These are phyloP conservation scores for Centaurea solstitialis DNA, from an alignment of 129 eudicot genomes.

Conservation along the genomic window DNA sequence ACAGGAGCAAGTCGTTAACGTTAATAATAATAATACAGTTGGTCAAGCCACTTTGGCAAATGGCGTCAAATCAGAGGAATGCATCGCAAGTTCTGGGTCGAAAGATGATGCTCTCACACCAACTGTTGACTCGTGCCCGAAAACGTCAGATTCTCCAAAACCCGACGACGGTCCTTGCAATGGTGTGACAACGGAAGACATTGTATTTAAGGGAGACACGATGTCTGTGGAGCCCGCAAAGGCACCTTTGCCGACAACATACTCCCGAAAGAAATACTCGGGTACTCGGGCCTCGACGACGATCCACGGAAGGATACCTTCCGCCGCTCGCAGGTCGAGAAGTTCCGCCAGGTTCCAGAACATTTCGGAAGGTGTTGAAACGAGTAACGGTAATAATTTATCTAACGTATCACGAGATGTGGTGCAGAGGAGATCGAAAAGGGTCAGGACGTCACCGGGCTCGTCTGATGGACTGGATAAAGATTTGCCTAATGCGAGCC, in stretches of 20 bases:
- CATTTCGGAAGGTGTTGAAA: slow-evolving; percentile 15
- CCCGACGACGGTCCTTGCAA: slow-evolving; percentile 31
- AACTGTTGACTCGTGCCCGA: slow-evolving; percentile 24
- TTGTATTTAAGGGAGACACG: slow-evolving; percentile 28
- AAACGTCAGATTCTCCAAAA: slow-evolving; percentile 34
- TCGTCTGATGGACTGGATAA: slow-evolving; percentile 32
- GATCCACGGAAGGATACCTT: slow-evolving; percentile 34
- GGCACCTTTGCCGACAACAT: slow-evolving; percentile 38
- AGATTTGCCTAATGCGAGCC: slow-evolving; percentile 45
- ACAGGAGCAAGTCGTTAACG: slow-evolving; percentile 36
- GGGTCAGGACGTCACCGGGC: slow-evolving; percentile 58
- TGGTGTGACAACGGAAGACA: slow-evolving; percentile 41
- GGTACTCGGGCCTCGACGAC: slow-evolving; percentile 25
- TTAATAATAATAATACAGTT: slow-evolving; percentile 20
- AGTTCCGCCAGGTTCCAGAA: slow-evolving; percentile 51
- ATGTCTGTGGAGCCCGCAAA: slow-evolving; percentile 37
- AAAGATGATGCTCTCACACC: slow-evolving; percentile 43
- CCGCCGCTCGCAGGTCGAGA: slow-evolving; percentile 67
- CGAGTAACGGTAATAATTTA: slow-evolving; percentile 36
- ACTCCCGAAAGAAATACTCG: slow-evolving; percentile 53
- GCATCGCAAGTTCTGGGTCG: slow-evolving; percentile 30
- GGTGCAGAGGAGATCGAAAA: slow-evolving; percentile 56
- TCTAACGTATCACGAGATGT: slow-evolving; percentile 41
- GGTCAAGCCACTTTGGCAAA: slow-evolving; percentile 39
- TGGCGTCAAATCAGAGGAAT: slow-evolving; percentile 40